Evolutionary conservation across 2,329 filamentous ascomycete genomes (phyloP), one percentile per base, ranked within the genome.

Genomic region (Hymenoscyphus fructigenus): DNA sequence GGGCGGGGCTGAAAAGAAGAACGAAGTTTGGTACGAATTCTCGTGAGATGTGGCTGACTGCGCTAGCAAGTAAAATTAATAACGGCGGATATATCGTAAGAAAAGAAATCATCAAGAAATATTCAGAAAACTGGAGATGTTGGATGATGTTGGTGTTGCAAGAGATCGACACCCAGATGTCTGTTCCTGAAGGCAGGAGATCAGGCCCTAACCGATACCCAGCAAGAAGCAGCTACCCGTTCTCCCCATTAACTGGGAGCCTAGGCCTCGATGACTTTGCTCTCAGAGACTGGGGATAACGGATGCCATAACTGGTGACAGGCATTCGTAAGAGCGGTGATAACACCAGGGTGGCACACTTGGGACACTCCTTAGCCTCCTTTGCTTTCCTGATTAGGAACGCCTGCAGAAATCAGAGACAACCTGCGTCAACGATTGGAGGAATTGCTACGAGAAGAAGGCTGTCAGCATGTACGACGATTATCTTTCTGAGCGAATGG

Each of bases 1-100:
- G 62, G 57, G 62, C 57, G 62, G 62, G 62, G 62, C 62, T 64
- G 62, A 64, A 60, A 64, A 60, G 36, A 23, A 57, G 32, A 32
- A 36, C n/a, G 20, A 53, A 53, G n/a, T 26, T 26, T 53, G 47
- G 47, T 53, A 53, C 47, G 23, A 47, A 23, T 34, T 55, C 36
- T 20, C 44, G 62, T 44, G 50, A 38, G 60, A 57, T 44, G 47
- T 64, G 58, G 62, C 62, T 64, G 44, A 64, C 62, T 47, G 57
- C 60, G 50, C 28, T 60, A 15, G 57, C 44, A 60, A 34, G 32
- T 14, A 44, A 56, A 47, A 50, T 34, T n/a, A 47, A 59, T 36
- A 63, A n/a, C 26, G 28, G 41, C 10, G 41, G 15, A 50, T 23
- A 28, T 28, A 55, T 26, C 20, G 7, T 23, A 23, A 50, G 50